Conservation (phyloP, 805 yeast species). For the Schwanniomyces sp. region DNA sequence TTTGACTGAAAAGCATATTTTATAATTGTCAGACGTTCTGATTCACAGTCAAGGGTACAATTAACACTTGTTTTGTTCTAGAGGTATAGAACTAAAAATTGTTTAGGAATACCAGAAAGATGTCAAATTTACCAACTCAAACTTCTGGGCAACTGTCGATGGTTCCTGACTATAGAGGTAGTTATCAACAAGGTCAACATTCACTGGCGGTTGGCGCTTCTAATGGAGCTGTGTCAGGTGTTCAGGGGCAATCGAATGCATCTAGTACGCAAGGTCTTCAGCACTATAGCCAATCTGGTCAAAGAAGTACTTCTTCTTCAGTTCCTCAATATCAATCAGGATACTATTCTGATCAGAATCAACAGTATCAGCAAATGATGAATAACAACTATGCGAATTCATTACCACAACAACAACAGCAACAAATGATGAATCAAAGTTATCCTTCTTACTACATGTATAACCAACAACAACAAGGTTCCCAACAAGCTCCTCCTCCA, state of each 20-base stretch:
- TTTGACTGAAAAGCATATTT: background rate
- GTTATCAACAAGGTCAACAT: conserved; percentile 13
- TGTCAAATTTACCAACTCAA: conserved; percentile 13
- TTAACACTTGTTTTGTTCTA: background rate
- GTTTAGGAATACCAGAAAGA: background rate
- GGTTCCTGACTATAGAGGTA: conserved; percentile 10
- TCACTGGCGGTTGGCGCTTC: conserved; percentile 23
- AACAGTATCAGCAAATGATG: conserved; percentile 12
- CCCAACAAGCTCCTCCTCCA: conserved; percentile 6
- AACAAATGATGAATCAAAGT: conserved; percentile 9
- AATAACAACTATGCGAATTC: conserved; percentile 8
- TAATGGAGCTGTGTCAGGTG: conserved; percentile 2
- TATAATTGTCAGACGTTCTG: background rate
- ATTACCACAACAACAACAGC: conserved; percentile 9
- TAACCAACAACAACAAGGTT: conserved; percentile 10
- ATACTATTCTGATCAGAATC: conserved; percentile 14
- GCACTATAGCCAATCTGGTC: conserved; percentile 14
- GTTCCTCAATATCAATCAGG: conserved; percentile 14
- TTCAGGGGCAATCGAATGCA: background rate
- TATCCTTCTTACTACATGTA: conserved; percentile 18
- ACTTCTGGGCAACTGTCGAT: conserved; percentile 4
- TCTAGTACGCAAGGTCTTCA: conserved; percentile 2
- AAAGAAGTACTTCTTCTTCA: conserved; percentile 6
- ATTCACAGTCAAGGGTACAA: conserved; percentile 6
- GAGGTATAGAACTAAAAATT: background rate